Percentiles rank a stretch among this genome's conserved stretches.
Conservation (phyloP, 495 filamentous ascomycete species). For the Xylaria sp. region DNA sequence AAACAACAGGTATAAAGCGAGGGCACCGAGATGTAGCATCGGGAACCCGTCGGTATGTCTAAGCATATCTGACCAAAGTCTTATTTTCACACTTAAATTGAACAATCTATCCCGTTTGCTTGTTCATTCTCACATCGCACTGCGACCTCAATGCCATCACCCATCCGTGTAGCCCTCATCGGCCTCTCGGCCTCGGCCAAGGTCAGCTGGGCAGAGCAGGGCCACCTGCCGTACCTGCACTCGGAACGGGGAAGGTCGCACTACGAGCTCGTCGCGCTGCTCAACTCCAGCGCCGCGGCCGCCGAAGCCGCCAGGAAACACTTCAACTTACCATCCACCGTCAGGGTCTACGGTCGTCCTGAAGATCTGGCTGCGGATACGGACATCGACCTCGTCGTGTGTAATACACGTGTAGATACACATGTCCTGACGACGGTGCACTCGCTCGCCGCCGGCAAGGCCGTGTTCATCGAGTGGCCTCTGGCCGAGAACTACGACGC, state of each 20-base stretch:
- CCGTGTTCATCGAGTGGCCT: conserved; percentile 67
- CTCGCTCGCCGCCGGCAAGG: conserved; percentile 61
- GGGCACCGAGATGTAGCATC: not conserved
- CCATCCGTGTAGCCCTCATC: conserved; percentile 63
- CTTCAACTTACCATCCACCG: conserved; percentile 51
- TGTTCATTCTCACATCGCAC: not conserved
- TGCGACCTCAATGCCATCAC: conserved; percentile 46
- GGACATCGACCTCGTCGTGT: conserved; percentile 66
- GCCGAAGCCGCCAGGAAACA: conserved; percentile 56
- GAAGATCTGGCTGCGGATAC: conserved; percentile 52
- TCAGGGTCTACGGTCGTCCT: conserved; percentile 60
- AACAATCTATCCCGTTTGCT: not conserved
- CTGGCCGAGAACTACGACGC: conserved; percentile 45
- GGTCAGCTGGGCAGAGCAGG: conserved; percentile 60
- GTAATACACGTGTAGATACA: conserved; percentile 59
- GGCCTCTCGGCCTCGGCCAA: conserved; percentile 59
- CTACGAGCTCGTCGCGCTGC: conserved; percentile 65
- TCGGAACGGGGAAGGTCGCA: conserved; percentile 45
- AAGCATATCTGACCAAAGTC: not conserved
- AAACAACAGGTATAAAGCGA: conserved; percentile 5
- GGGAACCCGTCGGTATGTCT: not conserved
- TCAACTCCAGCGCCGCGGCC: conserved; percentile 59
- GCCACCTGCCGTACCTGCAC: conserved; percentile 64
- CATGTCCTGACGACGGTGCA: conserved; percentile 50
- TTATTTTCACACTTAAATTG: not conserved